Base-by-base conservation (phyloP, 805 yeast species). In the Isabelozyma heimii region DNA sequence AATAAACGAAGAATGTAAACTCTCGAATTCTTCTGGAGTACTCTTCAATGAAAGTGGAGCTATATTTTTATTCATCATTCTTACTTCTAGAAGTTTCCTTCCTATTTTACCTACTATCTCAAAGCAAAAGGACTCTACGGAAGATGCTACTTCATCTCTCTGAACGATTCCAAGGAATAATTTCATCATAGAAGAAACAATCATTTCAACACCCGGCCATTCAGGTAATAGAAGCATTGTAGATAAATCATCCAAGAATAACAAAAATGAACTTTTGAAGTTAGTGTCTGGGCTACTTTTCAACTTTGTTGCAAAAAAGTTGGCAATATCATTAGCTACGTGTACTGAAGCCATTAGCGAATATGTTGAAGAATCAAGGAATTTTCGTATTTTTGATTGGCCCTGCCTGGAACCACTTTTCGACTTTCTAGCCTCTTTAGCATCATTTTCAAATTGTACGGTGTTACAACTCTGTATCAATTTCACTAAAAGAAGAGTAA, bases 21-120 rank as follows among this genome's bases (percentile, higher is more conserved):
- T 42, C 5, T 14, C 27, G 13, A 50, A 38, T 13, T 47, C 56
- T 4, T 44, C 45, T 1, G 41, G 46, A 14, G 51, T 14, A 28
- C 53, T 47, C 16, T 44, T 40, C 8, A 28, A 3, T 15, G 30
- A 44, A 5, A 51, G 37, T 15, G 14, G 46, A 15, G 30, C 14
- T 13, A 42, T 5, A 15, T 17, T 27, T n/a, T 20, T 38, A 12
- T 40, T 48, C 50, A 14, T 52, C 2, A 64, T 56, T 47, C 62
- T 73, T 13, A 79, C 46, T 5, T 65, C 62, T 17, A 78, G 57
- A 44, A 85, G 72, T 37, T 69, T 72, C 2, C 79, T 73, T 0
- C 88, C 91, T 24, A 85, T 77, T 12, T 67, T 49, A 0, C 92
- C 91, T n/a, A 82, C 64, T 52, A 82, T 56, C 47, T 87, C 91